Base-by-base conservation (phyloP, 305 asterid genomes). In the Fraxinus paxiana region DNA sequence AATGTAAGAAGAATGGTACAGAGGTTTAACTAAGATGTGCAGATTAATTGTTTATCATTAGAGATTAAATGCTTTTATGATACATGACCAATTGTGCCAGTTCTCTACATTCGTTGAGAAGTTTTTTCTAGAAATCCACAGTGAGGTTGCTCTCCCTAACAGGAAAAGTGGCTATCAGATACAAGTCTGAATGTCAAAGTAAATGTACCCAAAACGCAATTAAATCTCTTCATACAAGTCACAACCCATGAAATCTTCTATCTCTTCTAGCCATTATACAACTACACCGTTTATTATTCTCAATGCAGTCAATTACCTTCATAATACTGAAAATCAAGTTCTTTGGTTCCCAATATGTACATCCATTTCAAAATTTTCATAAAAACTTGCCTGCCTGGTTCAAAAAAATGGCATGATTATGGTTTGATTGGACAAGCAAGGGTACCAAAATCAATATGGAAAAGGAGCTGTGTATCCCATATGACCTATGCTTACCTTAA, bases 121-220 rank as follows among this genome's bases (percentile, higher is more conserved):
- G 90, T 94, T 94, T 87, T 94, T 87, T 94, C 99, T 82, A 98
- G 99, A 87, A 96, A 96, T 77, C 98, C 98, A 90, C 99, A 96
- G 85, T 93, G 99, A 73, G 98, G 99, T 88, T 96, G 99, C 41
- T 94, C 98, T 80, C 98, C 99, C 98, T 94, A 86, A 33, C 80
- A 84, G 81, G 37, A 83, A 75, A 89, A 88, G 79, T 80, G 87
- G 75, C 70, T 34, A 78, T 82, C 81, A 85, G 81, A 74, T n/a
- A 33, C 73, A 56, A 79, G 74, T 43, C 34, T 70, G 71, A 71
- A 59, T 30, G 75, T 77, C 67, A 83, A 59, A 78, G 74, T 78
- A 80, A 18, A 78, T 51, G 31, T 43, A 76, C 73, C 73, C 73
- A 82, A 69, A 75, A 69, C 24, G 75, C n/a, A 75, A 43, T 17